A percentile compares a stretch with the other conserved stretches of the same genome.
These are phyloP conservation scores for Chaetomium strumarium DNA, from an alignment of 2,329 filamentous ascomycete species.

Conservation along the genomic window DNA sequence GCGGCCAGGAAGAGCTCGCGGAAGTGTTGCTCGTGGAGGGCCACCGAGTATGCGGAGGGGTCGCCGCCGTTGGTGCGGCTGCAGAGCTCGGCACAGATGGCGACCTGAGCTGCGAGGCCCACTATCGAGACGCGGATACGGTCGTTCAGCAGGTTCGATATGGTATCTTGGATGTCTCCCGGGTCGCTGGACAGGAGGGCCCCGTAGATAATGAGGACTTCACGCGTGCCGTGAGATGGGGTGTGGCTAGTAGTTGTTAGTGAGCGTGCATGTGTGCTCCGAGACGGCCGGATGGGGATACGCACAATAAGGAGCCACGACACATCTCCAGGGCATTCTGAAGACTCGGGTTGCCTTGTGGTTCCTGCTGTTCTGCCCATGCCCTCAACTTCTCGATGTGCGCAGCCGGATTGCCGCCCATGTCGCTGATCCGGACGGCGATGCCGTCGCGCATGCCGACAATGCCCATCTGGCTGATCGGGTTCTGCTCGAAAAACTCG, in stretches of 20 bases:
- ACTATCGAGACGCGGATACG: slow-evolving; percentile 84
- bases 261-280: not conserved
- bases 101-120: slow-evolving; percentile 83
- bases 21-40: slow-evolving; percentile 81
- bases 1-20: slow-evolving; percentile 80
- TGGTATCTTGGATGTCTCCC: slow-evolving; percentile 90
- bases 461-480: slow-evolving; percentile 90
- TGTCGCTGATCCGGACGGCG: slow-evolving; percentile 76
- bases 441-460: slow-evolving; percentile 91
- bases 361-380: slow-evolving; percentile 58
- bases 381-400: slow-evolving; percentile 72
- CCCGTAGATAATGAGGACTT: slow-evolving; percentile 87
- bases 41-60: slow-evolving; percentile 70
- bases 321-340: slow-evolving; percentile 97
- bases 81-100: slow-evolving; percentile 86
- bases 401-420: slow-evolving; percentile 85
- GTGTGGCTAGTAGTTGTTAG: slow-evolving; percentile 57
- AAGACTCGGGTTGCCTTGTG: slow-evolving; percentile 70
- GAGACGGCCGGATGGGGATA: slow-evolving; percentile 1
- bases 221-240: slow-evolving; percentile 85
- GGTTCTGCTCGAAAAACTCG: slow-evolving; percentile 98
- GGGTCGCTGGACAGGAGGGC: slow-evolving; percentile 87
- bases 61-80: slow-evolving; percentile 80
- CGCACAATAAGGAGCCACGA: slow-evolving; percentile 77
- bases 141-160: slow-evolving; percentile 70